These are phyloP conservation scores for Penicillium crustosum DNA, from an alignment of 2,329 filamentous ascomycete genomes.

Conservation along the genomic window DNA sequence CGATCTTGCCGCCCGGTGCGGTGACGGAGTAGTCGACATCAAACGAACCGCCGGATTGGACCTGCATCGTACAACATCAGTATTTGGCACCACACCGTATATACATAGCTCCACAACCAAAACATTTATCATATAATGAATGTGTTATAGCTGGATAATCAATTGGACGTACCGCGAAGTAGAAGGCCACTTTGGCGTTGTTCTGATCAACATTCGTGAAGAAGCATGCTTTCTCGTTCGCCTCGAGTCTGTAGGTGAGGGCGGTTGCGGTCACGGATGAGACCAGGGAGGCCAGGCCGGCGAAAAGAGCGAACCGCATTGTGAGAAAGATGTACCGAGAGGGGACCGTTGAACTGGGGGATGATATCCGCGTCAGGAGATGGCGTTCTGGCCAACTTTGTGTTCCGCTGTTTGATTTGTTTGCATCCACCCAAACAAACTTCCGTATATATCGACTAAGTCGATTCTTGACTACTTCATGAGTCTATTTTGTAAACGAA, in stretches of 20 bases:
- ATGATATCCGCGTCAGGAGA: conserved; percentile 28
- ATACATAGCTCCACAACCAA: neutral
- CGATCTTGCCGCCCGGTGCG: conserved; percentile 75
- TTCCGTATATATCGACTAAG: conserved; percentile 8
- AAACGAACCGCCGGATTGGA: conserved; percentile 97
- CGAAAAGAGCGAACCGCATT: conserved; percentile 67
- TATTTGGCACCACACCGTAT: neutral
- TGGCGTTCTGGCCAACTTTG: conserved; percentile 35
- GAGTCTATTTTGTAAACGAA: neutral
- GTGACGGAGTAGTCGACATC: conserved; percentile 91
- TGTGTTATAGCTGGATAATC: neutral
- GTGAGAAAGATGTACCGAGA: conserved; percentile 21
- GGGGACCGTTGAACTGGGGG: conserved; percentile 12
- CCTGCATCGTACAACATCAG: conserved; percentile 53
- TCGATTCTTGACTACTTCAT: conserved; percentile 13
- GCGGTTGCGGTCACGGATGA: conserved; percentile 80
- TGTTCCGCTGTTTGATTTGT: conserved; percentile 34
- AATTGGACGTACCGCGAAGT: conserved; percentile 79
- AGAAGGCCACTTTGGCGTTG: conserved; percentile 91
- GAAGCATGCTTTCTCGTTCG: conserved; percentile 96
- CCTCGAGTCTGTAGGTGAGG: conserved; percentile 85
- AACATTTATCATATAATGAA: neutral
- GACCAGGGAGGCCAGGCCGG: conserved; percentile 69
- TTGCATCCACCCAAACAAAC: conserved; percentile 35
- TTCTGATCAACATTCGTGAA: conserved; percentile 74